Conservation (phyloP, 148 eudicot genomes). For the Amaranthus cruentus region DNA sequence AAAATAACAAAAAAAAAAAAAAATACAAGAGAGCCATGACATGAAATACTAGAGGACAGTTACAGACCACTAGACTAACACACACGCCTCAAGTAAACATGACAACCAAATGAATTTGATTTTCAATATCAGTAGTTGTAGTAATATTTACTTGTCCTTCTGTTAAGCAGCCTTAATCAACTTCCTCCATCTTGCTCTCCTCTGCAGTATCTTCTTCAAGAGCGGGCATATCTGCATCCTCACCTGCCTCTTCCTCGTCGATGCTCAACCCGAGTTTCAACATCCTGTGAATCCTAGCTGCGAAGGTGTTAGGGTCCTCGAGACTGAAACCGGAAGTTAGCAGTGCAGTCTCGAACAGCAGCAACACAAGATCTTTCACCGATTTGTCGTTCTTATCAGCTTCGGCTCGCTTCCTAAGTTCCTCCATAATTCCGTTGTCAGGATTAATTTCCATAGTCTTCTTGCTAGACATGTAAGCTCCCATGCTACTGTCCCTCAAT, state of each 20-base stretch:
- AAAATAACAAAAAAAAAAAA: no score
- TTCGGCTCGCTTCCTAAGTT: constrained; percentile 83
- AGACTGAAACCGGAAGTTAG: constrained; percentile 82
- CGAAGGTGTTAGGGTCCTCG: constrained; percentile 75
- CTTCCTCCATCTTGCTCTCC: constrained; percentile 98
- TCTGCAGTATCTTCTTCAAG: constrained; percentile 70
- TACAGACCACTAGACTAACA: no score
- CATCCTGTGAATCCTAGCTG: constrained; percentile 80
- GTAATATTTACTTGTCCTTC: no score
- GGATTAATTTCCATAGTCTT: constrained; percentile 95
- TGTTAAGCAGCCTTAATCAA: constrained; percentile 35
- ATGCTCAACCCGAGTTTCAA: constrained; percentile 80
- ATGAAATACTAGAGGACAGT: no score
- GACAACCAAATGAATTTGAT: no score
- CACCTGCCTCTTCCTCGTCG: constrained; percentile 59
- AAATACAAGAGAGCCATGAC: no score
- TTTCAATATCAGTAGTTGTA: no score
- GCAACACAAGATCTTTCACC: constrained; percentile 74
- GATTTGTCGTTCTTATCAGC: constrained; percentile 90
- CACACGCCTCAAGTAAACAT: no score
- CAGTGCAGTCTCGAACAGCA: constrained; percentile 77
- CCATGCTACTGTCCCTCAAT: constrained; percentile 77
- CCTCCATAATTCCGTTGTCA: constrained; percentile 87
- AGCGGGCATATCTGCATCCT: constrained; percentile 64
- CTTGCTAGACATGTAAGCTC: constrained; percentile 92